These are phyloP conservation scores for Medicago truncatula DNA, from an alignment of 306 rosid species.

Conservation along the genomic window MtrunA17r5.0-ANR NC_053045.1:38445001-38445500, in stretches of 20 bases:
- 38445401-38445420: slow-evolving; percentile 11
- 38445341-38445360: slow-evolving; percentile 84
- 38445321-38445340: slow-evolving; percentile 85
- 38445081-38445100: slow-evolving; percentile 47
- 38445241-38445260: slow-evolving; percentile 69
- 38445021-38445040: slow-evolving; percentile 42
- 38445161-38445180: slow-evolving; percentile 67
- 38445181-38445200: slow-evolving; percentile 57
- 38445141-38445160: slow-evolving; percentile 78
- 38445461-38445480: slow-evolving; percentile 64
- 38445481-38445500: slow-evolving; percentile 79
- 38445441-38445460: slow-evolving; percentile 5
- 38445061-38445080: slow-evolving; percentile 41
- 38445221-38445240: slow-evolving; percentile 70
- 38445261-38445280: slow-evolving; percentile 71
- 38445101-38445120: slow-evolving; percentile 61
- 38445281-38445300: slow-evolving; percentile 82
- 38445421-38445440: slow-evolving; percentile 19
- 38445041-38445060: slow-evolving; percentile 35
- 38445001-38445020: slow-evolving; percentile 43
- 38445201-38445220: slow-evolving; percentile 64
- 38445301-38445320: slow-evolving; percentile 83
- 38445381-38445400: slow-evolving; percentile 77
- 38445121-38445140: slow-evolving; percentile 67
- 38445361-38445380: slow-evolving; percentile 82